Base-by-base conservation (phyloP, 2,329 filamentous ascomycete genomes). In the Cladosporium sp. region DNA sequence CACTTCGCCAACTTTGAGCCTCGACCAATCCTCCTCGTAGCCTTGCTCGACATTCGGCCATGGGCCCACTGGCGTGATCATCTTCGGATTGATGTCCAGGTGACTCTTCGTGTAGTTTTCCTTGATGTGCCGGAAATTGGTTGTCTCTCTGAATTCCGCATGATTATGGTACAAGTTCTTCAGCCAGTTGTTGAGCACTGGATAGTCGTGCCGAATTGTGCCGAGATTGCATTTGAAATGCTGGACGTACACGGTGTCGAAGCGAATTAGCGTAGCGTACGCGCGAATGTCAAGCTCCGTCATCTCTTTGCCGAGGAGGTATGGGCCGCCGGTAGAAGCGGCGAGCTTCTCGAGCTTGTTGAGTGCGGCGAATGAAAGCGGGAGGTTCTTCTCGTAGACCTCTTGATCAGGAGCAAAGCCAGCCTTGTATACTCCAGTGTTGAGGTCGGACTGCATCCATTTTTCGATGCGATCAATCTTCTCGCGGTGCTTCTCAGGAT, bases 201-300 rank as follows among this genome's bases (percentile, higher is more conserved):
- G 82, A 59, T 85, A 85, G 52, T 80, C 74, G 38, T 66, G 59
- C 33, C 82, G 69, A 40, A 85, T 76, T 9, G 72, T 83, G 2
- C 81, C 79, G 31, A 85, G 64, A 63, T 85, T 84, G 60, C 79
- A 91, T 70, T 85, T 85, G 73, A 85, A 85, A 63, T 85, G 76
- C 67, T 78, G 76, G 1, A 78, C 76, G 52, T 78, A 78, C 43
- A 78, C 75, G 1, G 71, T 64, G 52, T 78, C 76, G 68, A 85
- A 77, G 3, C 82, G 72, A n/a, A 84, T 71, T 11, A 82, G 58
- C 0, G 81, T 84, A 2, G 76, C 72, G 58, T 80, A 85, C 0
- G 77, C 72, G 9, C 78, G 69, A 16, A 85, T 61, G 60, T 85
- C 82, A 9, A 84, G 66, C 63, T 85, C 81, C 0, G 82, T 84